Percentiles rank a stretch among this genome's conserved stretches.
phyloP scores from a whole-genome alignment of 371 early-diverging fungal genomes.

The Paraphysoderma sedebokerense region DNA sequence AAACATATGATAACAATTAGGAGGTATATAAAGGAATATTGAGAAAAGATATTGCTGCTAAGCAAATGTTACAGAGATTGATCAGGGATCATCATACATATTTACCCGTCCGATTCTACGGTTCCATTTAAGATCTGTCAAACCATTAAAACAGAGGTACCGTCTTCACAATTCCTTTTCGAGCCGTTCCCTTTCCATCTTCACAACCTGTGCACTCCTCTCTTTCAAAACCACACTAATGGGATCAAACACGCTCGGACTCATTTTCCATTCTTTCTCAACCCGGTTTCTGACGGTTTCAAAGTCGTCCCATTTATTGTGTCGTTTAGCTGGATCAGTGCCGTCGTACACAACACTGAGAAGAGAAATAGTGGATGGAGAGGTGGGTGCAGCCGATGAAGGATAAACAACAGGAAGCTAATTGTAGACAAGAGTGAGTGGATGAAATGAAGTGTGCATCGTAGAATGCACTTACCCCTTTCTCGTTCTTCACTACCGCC shows the following conservation, averaged over 20 bases:
- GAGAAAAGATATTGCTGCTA: no score
- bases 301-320: slow-evolving; percentile 26
- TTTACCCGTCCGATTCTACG: no score
- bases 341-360: slow-evolving; percentile 38
- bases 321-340: slow-evolving; percentile 2
- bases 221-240: slow-evolving; percentile 1
- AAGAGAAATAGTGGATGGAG: slow-evolving; percentile 7
- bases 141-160: no score
- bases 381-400: slow-evolving; percentile 7
- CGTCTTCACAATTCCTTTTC: no score
- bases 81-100: no score
- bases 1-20: no score
- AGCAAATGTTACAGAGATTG: no score
- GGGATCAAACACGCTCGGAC: slow-evolving; percentile 8
- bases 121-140: no score
- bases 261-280: slow-evolving; percentile 21
- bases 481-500: slow-evolving; percentile 20
- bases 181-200: no score
- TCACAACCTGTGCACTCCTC: not conserved
- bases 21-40: no score
- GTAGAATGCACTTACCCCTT: slow-evolving; percentile 10
- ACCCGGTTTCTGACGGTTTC: slow-evolving; percentile 24
- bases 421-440: not conserved
- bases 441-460: not conserved
- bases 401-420: slow-evolving; percentile 24